A percentile compares a stretch with the other conserved stretches of the same genome.
phyloP scores from a whole-genome alignment of 768 basidiomycete genomes.

The Kwoniella dejecticola region DNA sequence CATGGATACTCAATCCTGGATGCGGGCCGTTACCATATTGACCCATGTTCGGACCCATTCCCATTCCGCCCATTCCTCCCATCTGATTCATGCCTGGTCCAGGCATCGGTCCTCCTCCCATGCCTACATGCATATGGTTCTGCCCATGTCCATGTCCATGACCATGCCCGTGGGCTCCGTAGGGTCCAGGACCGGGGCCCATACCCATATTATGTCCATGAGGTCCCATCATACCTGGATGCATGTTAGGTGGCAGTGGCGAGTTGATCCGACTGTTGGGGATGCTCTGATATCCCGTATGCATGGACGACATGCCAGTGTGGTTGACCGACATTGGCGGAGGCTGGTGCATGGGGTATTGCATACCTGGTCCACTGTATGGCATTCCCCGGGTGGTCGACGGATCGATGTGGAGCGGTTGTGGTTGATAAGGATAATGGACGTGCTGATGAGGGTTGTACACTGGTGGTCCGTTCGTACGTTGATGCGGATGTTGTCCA shows the following conservation, averaged over 20 bases:
- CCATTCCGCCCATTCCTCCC: conserved; percentile 44
- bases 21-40: conserved; percentile 56
- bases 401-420: conserved; percentile 34
- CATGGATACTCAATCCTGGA: conserved; percentile 36
- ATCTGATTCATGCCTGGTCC: conserved; percentile 49
- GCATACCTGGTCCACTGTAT: conserved; percentile 35
- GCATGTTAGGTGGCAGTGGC: conserved; percentile 24
- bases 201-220: conserved; percentile 12
- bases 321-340: conserved; percentile 36
- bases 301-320: conserved; percentile 38
- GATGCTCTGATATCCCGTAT: conserved; percentile 23
- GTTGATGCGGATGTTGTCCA: conserved; percentile 24
- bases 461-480: conserved; percentile 23
- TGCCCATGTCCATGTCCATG: conserved; percentile 24
- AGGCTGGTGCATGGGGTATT: conserved; percentile 31
- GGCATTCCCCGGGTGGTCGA: conserved; percentile 37
- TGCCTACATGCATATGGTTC: conserved; percentile 37
- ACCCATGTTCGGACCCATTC: conserved; percentile 45
- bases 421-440: conserved; percentile 47
- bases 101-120: conserved; percentile 36
- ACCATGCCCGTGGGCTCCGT: conserved; percentile 6
- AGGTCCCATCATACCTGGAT: conserved; percentile 24
- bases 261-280: conserved; percentile 22
- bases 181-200: conserved; percentile 10
- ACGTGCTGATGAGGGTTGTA: conserved; percentile 50